Percentiles rank a stretch among this genome's conserved stretches.
Evolutionary conservation across 1,284 basidiomycete genomes (phyloP).

Genomic region (Tausonia pullulans): DNA sequence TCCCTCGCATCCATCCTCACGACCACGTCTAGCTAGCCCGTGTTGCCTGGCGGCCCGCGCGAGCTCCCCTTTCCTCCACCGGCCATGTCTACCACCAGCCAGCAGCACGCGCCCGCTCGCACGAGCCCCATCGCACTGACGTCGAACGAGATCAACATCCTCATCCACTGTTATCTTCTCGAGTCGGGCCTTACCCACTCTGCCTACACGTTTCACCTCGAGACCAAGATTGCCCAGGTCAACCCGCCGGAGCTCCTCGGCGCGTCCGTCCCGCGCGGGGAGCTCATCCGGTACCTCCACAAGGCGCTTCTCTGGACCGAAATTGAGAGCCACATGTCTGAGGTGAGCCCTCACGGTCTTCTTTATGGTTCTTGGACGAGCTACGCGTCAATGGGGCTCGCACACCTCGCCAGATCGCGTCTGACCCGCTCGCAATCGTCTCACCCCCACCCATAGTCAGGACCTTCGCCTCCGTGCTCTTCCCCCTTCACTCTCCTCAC

Average conservation of each 20-base stretch:
- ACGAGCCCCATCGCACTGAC: constrained; percentile 6
- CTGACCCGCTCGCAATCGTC: background rate
- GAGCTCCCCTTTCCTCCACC: background rate
- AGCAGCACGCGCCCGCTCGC: background rate
- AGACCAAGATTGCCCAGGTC: constrained; percentile 8
- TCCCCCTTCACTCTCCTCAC: constrained; percentile 12
- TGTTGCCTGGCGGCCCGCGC: too few species aligned
- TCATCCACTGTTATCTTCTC: constrained; percentile 13
- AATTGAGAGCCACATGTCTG: constrained; percentile 12
- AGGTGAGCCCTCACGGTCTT: background rate
- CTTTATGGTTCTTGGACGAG: background rate
- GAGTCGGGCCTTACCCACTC: constrained; percentile 15
- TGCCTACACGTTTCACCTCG: constrained; percentile 14
- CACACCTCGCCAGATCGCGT: background rate
- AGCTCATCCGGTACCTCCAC: constrained; percentile 14
- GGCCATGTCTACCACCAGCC: background rate
- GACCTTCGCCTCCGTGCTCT: constrained; percentile 12
- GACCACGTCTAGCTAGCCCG: too few species aligned
- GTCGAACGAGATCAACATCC: constrained; percentile 13
- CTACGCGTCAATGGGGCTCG: background rate
- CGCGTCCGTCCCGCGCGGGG: constrained; percentile 5
- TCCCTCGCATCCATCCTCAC: background rate
- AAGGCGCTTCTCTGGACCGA: constrained; percentile 12
- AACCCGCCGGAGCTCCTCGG: background rate
- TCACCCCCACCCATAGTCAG: background rate